phyloP scores from a whole-genome alignment of 108 stramenopile species.

The Cylindrotheca fusiformis region DNA sequence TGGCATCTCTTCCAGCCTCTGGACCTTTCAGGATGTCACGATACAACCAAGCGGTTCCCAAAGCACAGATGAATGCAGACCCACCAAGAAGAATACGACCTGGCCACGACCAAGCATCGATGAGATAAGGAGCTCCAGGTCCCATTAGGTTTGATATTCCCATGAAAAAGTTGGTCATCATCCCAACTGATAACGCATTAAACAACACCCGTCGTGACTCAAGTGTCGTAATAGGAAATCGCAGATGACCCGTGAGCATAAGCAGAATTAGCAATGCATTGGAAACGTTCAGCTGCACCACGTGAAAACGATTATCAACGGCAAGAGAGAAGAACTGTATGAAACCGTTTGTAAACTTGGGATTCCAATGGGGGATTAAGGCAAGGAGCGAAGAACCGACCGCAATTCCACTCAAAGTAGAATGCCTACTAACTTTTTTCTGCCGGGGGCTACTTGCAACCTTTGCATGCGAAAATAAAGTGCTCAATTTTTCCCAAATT shows the following conservation, averaged over 20 bases:
- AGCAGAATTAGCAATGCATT: neutral
- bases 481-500: too few species aligned
- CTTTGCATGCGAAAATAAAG: too few species aligned
- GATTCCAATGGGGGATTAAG: neutral
- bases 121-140: neutral
- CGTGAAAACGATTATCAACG: neutral
- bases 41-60: neutral
- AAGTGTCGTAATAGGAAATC: neutral
- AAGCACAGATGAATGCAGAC: neutral
- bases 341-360: neutral
- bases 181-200: neutral
- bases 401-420: neutral
- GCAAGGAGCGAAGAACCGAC: neutral
- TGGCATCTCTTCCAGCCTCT: neutral
- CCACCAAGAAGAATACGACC: neutral
- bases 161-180: neutral
- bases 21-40: neutral
- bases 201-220: neutral
- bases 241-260: neutral
- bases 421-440: neutral
- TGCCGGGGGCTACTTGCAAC: neutral
- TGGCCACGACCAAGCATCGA: neutral
- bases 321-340: neutral
- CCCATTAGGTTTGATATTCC: neutral
- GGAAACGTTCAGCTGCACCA: neutral